These are phyloP conservation scores for Cercospora sojina DNA, from an alignment of 2,329 filamentous ascomycete species.

Conservation along the genomic window DNA sequence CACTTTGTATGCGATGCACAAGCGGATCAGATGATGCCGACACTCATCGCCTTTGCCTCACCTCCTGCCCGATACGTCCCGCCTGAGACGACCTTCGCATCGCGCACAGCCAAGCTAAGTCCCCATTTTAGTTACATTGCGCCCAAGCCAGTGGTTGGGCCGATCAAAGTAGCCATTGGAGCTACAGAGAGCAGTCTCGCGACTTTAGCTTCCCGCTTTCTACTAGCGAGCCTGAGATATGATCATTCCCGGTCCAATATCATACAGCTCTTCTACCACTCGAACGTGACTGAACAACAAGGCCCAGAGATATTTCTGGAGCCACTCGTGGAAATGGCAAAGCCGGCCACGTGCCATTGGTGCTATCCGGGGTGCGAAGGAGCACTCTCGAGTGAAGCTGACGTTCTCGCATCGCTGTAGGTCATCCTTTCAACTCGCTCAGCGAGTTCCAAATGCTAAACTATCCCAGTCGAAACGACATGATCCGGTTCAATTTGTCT, in stretches of 20 bases:
- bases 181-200: not conserved
- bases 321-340: not conserved
- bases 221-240: not conserved
- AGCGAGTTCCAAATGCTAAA: not conserved
- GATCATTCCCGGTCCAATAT: not conserved
- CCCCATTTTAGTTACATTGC: not conserved
- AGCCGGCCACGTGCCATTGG: not conserved
- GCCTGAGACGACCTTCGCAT: not conserved
- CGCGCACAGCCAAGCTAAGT: not conserved
- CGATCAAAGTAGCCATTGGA: not conserved
- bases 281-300: not conserved
- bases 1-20: not conserved
- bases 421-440: not conserved
- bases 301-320: not conserved
- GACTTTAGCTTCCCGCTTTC: not conserved
- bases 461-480: not conserved
- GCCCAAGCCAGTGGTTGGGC: not conserved
- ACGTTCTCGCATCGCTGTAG: not conserved
- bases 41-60: not conserved
- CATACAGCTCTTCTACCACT: not conserved
- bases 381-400: not conserved
- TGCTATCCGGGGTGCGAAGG: not conserved
- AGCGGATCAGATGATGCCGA: not conserved
- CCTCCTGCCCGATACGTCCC: not conserved
- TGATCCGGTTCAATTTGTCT: not conserved